Percentiles rank a stretch among this genome's conserved stretches.
These are phyloP conservation scores for Coniella vitis DNA, from an alignment of 2,329 filamentous ascomycete genomes.

Conservation along the genomic window DNA sequence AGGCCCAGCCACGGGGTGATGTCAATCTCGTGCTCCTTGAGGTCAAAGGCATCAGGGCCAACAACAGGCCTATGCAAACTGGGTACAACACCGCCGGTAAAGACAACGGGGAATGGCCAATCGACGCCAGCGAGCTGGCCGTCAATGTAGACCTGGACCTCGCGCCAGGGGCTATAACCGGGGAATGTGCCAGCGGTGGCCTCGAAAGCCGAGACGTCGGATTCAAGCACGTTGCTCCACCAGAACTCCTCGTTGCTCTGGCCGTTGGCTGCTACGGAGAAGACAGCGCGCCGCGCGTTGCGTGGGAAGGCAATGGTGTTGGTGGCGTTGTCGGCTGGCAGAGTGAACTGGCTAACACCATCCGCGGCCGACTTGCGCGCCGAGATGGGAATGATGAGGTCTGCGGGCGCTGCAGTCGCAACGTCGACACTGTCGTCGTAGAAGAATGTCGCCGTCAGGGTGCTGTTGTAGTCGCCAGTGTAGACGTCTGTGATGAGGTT, in stretches of 20 bases:
- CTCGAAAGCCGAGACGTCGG: slow-evolving; percentile 52
- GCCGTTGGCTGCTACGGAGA: slow-evolving; percentile 71
- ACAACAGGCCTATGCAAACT: slow-evolving; percentile 73
- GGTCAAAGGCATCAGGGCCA: slow-evolving; percentile 71
- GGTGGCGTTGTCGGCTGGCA: slow-evolving; percentile 56
- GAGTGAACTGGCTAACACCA: slow-evolving; percentile 57
- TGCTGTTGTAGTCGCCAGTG: slow-evolving; percentile 68
- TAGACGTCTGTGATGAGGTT: slow-evolving; percentile 67
- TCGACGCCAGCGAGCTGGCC: slow-evolving; percentile 64
- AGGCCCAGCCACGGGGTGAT: slow-evolving; percentile 69
- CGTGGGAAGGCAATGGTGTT: slow-evolving; percentile 57
- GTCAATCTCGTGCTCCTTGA: slow-evolving; percentile 75
- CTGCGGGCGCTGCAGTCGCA: slow-evolving; percentile 42
- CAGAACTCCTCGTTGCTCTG: slow-evolving; percentile 77
- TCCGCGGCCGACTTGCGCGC: slow-evolving; percentile 42
- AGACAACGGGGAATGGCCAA: slow-evolving; percentile 79
- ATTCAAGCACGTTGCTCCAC: slow-evolving; percentile 70
- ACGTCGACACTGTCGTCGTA: slow-evolving; percentile 33
- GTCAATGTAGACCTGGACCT: slow-evolving; percentile 72
- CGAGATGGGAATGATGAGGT: slow-evolving; percentile 63
- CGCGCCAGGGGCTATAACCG: slow-evolving; percentile 68
- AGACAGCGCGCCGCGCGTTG: slow-evolving; percentile 61
- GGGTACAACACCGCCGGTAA: slow-evolving; percentile 73
- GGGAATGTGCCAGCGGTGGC: slow-evolving; percentile 49
- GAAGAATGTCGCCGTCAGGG: slow-evolving; percentile 68